Conservation (phyloP, 2,329 filamentous ascomycete genomes). For the Fonsecaea nubica region DNA sequence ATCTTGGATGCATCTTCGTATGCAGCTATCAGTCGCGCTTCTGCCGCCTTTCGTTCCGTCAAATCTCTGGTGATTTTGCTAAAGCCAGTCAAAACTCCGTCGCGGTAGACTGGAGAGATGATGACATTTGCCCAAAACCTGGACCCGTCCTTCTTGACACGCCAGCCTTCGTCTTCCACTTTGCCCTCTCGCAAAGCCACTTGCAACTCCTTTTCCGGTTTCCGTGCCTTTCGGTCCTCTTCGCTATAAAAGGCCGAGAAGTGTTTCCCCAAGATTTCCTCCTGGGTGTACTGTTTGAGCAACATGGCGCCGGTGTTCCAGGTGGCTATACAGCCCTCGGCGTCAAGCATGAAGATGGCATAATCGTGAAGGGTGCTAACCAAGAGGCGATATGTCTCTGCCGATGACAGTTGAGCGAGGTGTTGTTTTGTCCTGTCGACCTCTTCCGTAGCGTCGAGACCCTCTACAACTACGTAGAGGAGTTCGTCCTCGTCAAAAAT, state of each 20-base stretch:
- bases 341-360: conserved; percentile 68
- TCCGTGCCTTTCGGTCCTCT: conserved; percentile 57
- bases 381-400: conserved; percentile 66
- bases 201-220: conserved; percentile 60
- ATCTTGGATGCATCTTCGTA: conserved; percentile 69
- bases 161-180: conserved; percentile 67
- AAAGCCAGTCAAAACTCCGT: conserved; percentile 62
- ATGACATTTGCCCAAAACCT: conserved; percentile 68
- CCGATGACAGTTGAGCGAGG: conserved; percentile 55
- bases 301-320: conserved; percentile 65
- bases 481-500: conserved; percentile 51
- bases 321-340: conserved; percentile 61
- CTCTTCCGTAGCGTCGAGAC: conserved; percentile 48
- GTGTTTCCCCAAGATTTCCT: conserved; percentile 64
- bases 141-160: conserved; percentile 64
- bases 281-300: conserved; percentile 62
- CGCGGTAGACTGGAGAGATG: conserved; percentile 63
- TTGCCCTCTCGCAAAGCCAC: conserved; percentile 62
- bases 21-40: conserved; percentile 62
- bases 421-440: conserved; percentile 40
- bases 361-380: conserved; percentile 68
- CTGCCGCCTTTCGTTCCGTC: conserved; percentile 51
- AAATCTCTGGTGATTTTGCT: conserved; percentile 66
- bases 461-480: conserved; percentile 53
- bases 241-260: conserved; percentile 64